Conservation (phyloP, 2,329 filamentous ascomycete species). For the Basipetospora sp. region DNA sequence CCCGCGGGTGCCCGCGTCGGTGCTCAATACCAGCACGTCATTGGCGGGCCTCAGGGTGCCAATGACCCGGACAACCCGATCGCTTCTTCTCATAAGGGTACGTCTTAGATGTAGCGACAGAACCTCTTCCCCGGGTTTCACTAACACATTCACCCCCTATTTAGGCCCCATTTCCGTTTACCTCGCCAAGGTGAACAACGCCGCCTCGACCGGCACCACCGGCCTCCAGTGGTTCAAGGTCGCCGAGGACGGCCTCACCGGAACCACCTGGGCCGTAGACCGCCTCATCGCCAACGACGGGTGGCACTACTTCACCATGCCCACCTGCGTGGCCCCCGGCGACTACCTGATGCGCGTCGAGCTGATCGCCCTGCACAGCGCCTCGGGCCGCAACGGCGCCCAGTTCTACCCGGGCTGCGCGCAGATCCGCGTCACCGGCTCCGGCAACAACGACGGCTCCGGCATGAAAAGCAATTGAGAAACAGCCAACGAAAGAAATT, state of each 20-base stretch:
- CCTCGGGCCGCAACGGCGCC: conserved; percentile 12
- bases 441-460: conserved; percentile 10
- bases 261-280: conserved; percentile 18
- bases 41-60: conserved; percentile 29
- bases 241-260: conserved; percentile 24
- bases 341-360: conserved; percentile 29
- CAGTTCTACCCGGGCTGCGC: conserved; percentile 15
- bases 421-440: conserved; percentile 15
- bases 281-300: conserved; percentile 12
- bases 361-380: conserved; percentile 26
- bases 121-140: no score
- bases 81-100: conserved; percentile 32
- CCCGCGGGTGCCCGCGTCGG: conserved; percentile 33
- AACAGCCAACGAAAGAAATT: no score
- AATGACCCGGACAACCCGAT: conserved; percentile 33
- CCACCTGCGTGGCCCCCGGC: conserved; percentile 23
- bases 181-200: conserved; percentile 32
- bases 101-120: no score
- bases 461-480: no score
- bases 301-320: conserved; percentile 24
- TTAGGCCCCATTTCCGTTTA: conserved; percentile 34
- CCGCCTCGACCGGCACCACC: conserved; percentile 22
- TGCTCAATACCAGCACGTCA: conserved; percentile 34
- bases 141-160: no score
- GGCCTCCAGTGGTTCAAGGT: conserved; percentile 38